A percentile compares a stretch with the other conserved stretches of the same genome.
Evolutionary conservation across 1,284 basidiomycete species (phyloP).

Genomic region (Pascua sp.): DNA sequence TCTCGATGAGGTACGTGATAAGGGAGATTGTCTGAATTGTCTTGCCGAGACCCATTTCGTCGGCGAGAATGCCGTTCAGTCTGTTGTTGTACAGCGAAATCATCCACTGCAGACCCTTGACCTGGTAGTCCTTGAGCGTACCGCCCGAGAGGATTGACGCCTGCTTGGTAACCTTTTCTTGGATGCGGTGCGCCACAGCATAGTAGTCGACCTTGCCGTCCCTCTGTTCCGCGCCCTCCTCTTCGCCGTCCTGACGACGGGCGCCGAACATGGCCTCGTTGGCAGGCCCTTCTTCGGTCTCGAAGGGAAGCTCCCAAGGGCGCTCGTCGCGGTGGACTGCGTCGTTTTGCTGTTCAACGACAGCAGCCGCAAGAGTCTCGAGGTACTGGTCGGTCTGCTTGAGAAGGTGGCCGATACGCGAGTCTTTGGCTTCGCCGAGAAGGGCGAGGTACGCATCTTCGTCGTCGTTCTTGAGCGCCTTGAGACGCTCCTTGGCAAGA

Average conservation of each 20-base stretch:
- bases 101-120: conserved; percentile 97
- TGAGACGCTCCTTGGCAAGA: conserved; percentile 95
- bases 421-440: conserved; percentile 98
- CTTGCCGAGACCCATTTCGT: conserved; percentile 93
- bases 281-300: conserved; percentile 66
- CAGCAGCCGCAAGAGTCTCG: conserved; percentile 90
- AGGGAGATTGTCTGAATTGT: conserved; percentile 96
- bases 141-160: conserved; percentile 78
- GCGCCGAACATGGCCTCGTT: conserved; percentile 90
- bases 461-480: conserved; percentile 95
- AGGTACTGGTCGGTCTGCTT: conserved; percentile 93
- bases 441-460: conserved; percentile 99
- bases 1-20: conserved; percentile 91
- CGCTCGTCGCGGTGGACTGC: conserved; percentile 49
- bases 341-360: conserved; percentile 89
- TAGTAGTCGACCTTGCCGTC: conserved; percentile 92
- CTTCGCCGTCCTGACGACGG: conserved; percentile 62
- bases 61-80: conserved; percentile 82
- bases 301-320: conserved; percentile 38
- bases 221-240: conserved; percentile 54
- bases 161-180: conserved; percentile 82
- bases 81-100: conserved; percentile 87
- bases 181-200: conserved; percentile 88
- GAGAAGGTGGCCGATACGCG: conserved; percentile 94
- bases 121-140: conserved; percentile 85